Conservation (phyloP, 345 rosid species). For the Lepidium sativum region DNA sequence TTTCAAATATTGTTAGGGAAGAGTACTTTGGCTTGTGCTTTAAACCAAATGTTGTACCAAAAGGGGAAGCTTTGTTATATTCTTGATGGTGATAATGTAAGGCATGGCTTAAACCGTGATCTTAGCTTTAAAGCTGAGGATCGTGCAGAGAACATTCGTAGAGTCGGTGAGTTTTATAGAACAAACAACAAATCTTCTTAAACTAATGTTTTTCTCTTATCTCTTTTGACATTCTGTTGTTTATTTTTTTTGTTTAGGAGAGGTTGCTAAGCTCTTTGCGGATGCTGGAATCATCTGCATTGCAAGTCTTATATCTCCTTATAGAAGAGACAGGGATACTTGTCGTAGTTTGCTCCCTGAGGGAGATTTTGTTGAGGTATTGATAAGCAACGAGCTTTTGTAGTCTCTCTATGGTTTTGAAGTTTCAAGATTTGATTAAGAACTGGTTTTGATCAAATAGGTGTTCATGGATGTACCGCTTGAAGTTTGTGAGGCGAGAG, state of each 20-base stretch:
- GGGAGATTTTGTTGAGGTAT: conserved; percentile 65
- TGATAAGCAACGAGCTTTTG: background rate
- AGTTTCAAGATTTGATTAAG: no score
- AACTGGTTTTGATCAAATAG: conserved; percentile 31
- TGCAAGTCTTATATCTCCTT: conserved; percentile 75
- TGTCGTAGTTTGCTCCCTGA: conserved; percentile 53
- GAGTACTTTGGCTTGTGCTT: conserved; percentile 66
- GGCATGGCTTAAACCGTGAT: conserved; percentile 64
- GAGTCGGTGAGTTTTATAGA: no score
- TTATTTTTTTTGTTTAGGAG: no score
- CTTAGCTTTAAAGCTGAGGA: conserved; percentile 58
- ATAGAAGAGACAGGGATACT: conserved; percentile 50
- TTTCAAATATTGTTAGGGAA: conserved; percentile 34
- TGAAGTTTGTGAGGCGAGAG: conserved; percentile 60
- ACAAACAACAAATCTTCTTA: no score
- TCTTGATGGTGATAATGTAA: conserved; percentile 72
- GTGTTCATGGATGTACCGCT: conserved; percentile 76
- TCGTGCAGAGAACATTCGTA: conserved; percentile 57
- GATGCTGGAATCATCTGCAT: conserved; percentile 76
- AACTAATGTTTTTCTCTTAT: no score
- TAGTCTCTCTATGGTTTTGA: no score
- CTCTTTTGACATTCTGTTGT: no score
- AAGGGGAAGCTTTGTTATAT: conserved; percentile 53
- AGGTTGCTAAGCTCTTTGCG: conserved; percentile 69
- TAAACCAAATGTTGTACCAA: conserved; percentile 42